Evolutionary conservation across 805 yeast genomes (phyloP).

Genomic region (Danielia oregonensis): DNA sequence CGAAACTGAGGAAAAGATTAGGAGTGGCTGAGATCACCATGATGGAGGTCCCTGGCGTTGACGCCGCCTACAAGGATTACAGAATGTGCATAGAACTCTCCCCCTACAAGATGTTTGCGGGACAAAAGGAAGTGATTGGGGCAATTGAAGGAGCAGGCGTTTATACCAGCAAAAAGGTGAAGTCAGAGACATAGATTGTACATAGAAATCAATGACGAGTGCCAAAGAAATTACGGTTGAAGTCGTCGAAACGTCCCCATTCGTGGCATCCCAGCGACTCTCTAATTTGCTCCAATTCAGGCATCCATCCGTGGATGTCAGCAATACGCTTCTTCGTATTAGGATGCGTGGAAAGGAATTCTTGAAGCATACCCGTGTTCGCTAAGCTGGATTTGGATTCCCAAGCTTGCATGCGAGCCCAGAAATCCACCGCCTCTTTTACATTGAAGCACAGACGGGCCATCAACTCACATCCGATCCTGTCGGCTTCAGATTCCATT

Average conservation of each 20-base stretch:
- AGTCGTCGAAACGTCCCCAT: conserved; percentile 12
- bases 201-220: background rate
- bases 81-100: conserved; percentile 17
- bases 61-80: conserved; percentile 12
- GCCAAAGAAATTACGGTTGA: conserved; percentile 13
- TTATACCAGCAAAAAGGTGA: background rate
- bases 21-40: conserved; percentile 34
- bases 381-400: conserved; percentile 21
- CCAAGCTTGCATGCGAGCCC: conserved; percentile 71
- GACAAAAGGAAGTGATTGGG: background rate
- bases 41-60: conserved; percentile 15
- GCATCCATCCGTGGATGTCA: conserved; percentile 67
- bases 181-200: background rate
- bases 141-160: background rate
- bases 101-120: conserved; percentile 12
- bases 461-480: conserved; percentile 90
- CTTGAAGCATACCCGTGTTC: conserved; percentile 40
- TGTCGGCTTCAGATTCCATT: conserved; percentile 96
- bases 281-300: conserved; percentile 45
- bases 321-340: conserved; percentile 67
- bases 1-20: conserved; percentile 17
- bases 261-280: conserved; percentile 40
- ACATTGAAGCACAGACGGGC: conserved; percentile 86
- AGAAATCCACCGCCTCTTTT: conserved; percentile 64
- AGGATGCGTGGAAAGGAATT: conserved; percentile 84